These are phyloP conservation scores for Triticum aestivum DNA, from an alignment of 176 grass and related monocot species.

Conservation along the genomic window DNA sequence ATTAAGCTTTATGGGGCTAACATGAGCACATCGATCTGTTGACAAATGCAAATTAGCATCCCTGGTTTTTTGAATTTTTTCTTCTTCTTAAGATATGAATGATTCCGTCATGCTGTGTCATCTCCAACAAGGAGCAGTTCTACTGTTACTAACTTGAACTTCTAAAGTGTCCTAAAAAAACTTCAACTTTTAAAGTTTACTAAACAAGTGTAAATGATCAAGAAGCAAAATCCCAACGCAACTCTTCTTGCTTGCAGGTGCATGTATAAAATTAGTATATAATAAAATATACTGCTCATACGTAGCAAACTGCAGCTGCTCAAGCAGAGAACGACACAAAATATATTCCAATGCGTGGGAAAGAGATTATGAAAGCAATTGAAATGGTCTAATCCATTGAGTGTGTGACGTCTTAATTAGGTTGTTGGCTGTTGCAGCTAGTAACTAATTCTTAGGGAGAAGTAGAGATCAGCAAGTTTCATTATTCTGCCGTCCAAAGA, in stretches of 20 bases:
- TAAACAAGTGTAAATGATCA: not conserved
- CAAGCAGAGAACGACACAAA: not conserved
- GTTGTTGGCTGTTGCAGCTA: conserved; percentile 3
- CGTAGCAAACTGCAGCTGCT: conserved; percentile 32
- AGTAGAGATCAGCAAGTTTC: not conserved
- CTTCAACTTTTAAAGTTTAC: not conserved
- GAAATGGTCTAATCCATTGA: not conserved
- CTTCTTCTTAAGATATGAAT: not conserved
- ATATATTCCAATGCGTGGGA: not conserved
- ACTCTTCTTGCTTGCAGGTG: conserved; percentile 25
- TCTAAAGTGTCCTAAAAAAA: too few species aligned
- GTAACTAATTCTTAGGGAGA: not conserved
- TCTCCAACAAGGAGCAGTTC: not conserved
- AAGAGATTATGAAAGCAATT: too few species aligned
- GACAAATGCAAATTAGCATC: not conserved
- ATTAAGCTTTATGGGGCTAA: not conserved
- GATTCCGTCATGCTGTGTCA: not conserved
- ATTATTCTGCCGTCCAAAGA: too few species aligned
- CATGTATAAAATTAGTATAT: not conserved
- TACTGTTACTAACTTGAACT: not conserved
- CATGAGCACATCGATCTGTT: conserved; percentile 13
- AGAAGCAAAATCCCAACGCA: conserved; percentile 34
- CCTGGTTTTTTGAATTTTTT: not conserved
- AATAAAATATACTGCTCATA: not conserved
- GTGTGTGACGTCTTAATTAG: not conserved